Evolutionary conservation across 306 rosid genomes (phyloP).

Genomic region (Leucaena leucocephala): DNA sequence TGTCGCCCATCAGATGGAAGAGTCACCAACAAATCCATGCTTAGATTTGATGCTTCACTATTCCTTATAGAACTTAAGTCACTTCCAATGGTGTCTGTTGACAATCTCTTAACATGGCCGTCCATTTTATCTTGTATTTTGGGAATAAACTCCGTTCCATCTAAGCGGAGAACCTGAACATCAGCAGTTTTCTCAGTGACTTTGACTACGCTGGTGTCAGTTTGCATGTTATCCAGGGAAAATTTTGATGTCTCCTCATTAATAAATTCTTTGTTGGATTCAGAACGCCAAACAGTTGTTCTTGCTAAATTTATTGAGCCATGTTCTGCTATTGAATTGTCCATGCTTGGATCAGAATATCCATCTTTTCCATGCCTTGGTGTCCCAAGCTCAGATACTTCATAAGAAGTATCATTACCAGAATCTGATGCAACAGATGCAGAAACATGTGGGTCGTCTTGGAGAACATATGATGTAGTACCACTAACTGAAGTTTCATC

Average conservation of each 20-base stretch:
- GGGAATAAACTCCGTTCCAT: slow-evolving; percentile 64
- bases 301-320: slow-evolving; percentile 41
- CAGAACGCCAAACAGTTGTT: slow-evolving; percentile 35
- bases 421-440: slow-evolving; percentile 58
- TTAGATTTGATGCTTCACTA: slow-evolving; percentile 47
- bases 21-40: slow-evolving; percentile 48
- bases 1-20: slow-evolving; percentile 60
- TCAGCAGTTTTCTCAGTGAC: slow-evolving; percentile 38
- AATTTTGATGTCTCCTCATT: slow-evolving; percentile 33
- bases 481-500: slow-evolving; percentile 51
- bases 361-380: slow-evolving; percentile 49
- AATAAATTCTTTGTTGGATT: slow-evolving; percentile 43
- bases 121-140: slow-evolving; percentile 43
- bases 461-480: slow-evolving; percentile 42
- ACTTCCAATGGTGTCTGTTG: slow-evolving; percentile 61
- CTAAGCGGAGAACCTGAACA: slow-evolving; percentile 53
- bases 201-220: slow-evolving; percentile 7
- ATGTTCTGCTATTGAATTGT: slow-evolving; percentile 43
- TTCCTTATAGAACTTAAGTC: slow-evolving; percentile 49
- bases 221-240: slow-evolving; percentile 30
- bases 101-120: slow-evolving; percentile 49
- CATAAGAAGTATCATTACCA: slow-evolving; percentile 57
- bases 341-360: slow-evolving; percentile 46
- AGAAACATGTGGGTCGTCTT: slow-evolving; percentile 50
- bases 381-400: slow-evolving; percentile 64